These are phyloP conservation scores for Globisporangium nodosum DNA, from an alignment of 352 stramenopile species.

Conservation along the genomic window DNA sequence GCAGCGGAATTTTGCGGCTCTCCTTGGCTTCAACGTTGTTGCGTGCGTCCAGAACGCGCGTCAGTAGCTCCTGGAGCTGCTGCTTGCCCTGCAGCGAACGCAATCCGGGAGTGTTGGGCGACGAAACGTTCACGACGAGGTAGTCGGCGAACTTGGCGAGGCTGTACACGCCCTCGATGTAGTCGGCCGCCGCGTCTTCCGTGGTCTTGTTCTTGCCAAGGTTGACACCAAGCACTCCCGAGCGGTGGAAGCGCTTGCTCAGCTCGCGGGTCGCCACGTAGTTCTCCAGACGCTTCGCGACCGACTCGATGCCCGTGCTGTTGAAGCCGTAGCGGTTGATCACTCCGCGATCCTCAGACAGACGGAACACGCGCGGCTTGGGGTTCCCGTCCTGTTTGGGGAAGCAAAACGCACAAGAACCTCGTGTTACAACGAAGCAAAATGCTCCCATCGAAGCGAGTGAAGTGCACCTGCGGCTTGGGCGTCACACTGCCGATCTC, in stretches of 20 bases:
- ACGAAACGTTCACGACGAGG: slow-evolving; percentile 98
- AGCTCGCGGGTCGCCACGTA: slow-evolving; percentile 43
- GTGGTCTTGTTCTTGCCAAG: slow-evolving; percentile 97
- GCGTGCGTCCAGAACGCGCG: slow-evolving; percentile 59
- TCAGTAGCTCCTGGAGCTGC: slow-evolving; percentile 75
- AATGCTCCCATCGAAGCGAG: too few relatives aligned
- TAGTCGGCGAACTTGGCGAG: slow-evolving; percentile 96
- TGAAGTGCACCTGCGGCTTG: slow-evolving; percentile 64
- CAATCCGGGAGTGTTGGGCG: slow-evolving; percentile 92
- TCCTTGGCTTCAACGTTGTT: slow-evolving; percentile 52
- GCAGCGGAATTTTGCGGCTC: slow-evolving; percentile 79
- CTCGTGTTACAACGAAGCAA: neutral
- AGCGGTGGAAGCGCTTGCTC: slow-evolving; percentile 33
- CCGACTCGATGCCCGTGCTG: slow-evolving; percentile 84
- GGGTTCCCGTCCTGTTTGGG: slow-evolving; percentile 80
- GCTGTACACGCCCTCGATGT: slow-evolving; percentile 86
- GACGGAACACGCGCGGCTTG: slow-evolving; percentile 95
- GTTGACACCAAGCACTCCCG: slow-evolving; percentile 94
- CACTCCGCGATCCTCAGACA: slow-evolving; percentile 91
- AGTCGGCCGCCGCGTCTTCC: slow-evolving; percentile 81
- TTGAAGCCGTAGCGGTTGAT: slow-evolving; percentile 99
- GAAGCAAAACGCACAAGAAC: slow-evolving; percentile 6
- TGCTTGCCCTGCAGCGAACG: slow-evolving; percentile 74
- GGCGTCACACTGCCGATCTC: slow-evolving; percentile 96
- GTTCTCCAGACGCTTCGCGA: slow-evolving; percentile 56